Percentiles rank a stretch among this genome's conserved stretches.
These are phyloP conservation scores for Epicoccum nigrum DNA, from an alignment of 2,329 filamentous ascomycete genomes.

Conservation along the genomic window DNA sequence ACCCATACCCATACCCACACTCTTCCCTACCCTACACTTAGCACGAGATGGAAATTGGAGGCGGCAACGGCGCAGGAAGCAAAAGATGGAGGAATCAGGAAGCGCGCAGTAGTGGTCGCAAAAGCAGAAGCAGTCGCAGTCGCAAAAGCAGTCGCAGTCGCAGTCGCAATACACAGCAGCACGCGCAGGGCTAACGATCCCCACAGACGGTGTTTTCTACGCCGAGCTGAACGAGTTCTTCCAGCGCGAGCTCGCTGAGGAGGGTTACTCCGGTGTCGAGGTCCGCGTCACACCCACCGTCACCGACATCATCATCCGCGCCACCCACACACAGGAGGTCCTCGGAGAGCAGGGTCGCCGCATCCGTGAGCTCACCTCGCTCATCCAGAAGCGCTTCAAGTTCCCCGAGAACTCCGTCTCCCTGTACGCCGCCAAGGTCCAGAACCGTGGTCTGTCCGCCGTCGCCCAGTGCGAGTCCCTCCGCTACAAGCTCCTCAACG, in stretches of 20 bases:
- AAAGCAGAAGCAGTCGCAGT: constrained; percentile 16
- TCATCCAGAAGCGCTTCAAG: constrained; percentile 99
- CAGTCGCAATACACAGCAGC: constrained; percentile 14
- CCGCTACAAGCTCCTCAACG: constrained; percentile 99
- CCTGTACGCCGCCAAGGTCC: constrained; percentile 99
- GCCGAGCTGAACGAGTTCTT: constrained; percentile 99
- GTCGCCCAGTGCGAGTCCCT: constrained; percentile 99
- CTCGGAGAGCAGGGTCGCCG: constrained; percentile 99
- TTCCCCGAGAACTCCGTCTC: constrained; percentile 99
- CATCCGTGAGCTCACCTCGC: constrained; percentile 99
- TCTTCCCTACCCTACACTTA: constrained; percentile 10
- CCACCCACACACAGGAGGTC: constrained; percentile 99
- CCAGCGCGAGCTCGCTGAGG: constrained; percentile 99
- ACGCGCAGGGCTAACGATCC: constrained; percentile 31
- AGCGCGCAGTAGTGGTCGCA: constrained; percentile 17
- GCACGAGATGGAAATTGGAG: constrained; percentile 6
- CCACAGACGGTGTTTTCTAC: constrained; percentile 95
- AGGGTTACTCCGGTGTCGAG: constrained; percentile 99
- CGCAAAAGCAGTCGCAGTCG: constrained; percentile 20
- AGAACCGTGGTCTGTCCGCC: constrained; percentile 99
- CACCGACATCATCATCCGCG: constrained; percentile 99
- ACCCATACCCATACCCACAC: constrained; percentile 23
- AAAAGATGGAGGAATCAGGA: constrained; percentile 1
- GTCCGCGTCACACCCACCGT: constrained; percentile 99
- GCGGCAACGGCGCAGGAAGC: constrained; percentile 2